Evolutionary conservation across 768 basidiomycete genomes (phyloP), one percentile per base, ranked within the genome.

Genomic region (Macrocybe gigantea): DNA sequence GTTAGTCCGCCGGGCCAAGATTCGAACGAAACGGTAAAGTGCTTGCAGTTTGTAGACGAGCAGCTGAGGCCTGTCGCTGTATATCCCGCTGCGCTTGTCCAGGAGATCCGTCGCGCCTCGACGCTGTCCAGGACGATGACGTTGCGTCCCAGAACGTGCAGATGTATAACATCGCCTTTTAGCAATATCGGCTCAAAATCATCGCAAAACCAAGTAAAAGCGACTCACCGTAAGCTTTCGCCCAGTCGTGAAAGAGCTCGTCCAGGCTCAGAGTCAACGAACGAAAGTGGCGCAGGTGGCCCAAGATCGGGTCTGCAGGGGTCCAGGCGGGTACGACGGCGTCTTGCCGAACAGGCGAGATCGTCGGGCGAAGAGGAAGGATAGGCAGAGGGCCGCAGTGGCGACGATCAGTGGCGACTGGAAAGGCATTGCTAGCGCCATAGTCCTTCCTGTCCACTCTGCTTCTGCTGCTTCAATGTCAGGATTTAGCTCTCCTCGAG

Each of bases 51-150:
- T 47, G 36, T 48, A 53, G 14, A 60, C 43, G 15, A 52, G 47
- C 7, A 61, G 47, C 15, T 41, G 15, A 4, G 56, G 60, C 31
- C 57, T 48, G 38, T 56, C 42, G 9, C 67, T 65, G 50, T 64
- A 64, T 9, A 54, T 60, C 10, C 52, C 41, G 29, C 64, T 51
- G 32, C 54, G 42, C 43, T 60, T 62, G 6, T 64, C 60, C 11
- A 66, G 51, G 14, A 66, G 55, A 31, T 66, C 64, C 11, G 43
- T 45, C 5, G 62, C 64, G 11, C 55, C 45, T 61, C 33, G 6
- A 52, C 37, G 10, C 56, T 52, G 29, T 44, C 35, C 32, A 44
- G 12, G 6, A 44, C 31, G 8, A 13, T 34, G 10, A 44, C 42
- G 5, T 12, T 13, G 8, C 35, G 29, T 9, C 42, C 42, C n/a